Evolutionary conservation across 768 basidiomycete species (phyloP), one percentile per base, ranked within the genome.

Genomic region (Cubamyces sp.): DNA sequence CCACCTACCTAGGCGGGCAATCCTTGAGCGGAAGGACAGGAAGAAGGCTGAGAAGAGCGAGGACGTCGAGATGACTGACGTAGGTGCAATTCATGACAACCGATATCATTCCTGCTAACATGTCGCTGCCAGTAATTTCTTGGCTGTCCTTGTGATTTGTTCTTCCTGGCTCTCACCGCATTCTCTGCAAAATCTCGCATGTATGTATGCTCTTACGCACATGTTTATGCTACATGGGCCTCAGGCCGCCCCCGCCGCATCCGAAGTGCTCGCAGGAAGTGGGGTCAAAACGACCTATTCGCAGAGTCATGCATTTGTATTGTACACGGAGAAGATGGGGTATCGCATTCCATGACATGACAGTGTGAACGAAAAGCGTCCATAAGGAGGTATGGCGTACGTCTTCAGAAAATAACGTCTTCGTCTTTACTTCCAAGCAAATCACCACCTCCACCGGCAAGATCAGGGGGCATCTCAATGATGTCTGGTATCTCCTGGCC

Each of bases 361-460:
- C 37, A 42, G 41, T 26, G 43, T 21, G 41, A 19, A 54, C n/a
- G 26, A 39, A 28, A 47, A 21, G 11, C 46, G 50, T 19, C 16
- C 34, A 39, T 16, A 25, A 40, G 9, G 34, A 34, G 34, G 34
- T 34, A 34, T 60, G 19, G 25, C 40, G 56, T 59, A 42, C 41
- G 41, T 40, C 53, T 16, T 82, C 74, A 97, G 80, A 98, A 98
- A 74, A 98, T 97, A 51, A 98, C 86, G 77, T 98, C 96, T 57
- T 85, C 86, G 71, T 98, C 96, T 74, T 94, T 96, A 66, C 85
- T 90, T 67, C 85, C 88, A 60, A 98, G 78, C 68, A 98, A 79
- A 75, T 96, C 84, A 47, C 77, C 77, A 7, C 79, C 78, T 14
- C 75, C 72, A 21, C 76, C 75, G 14, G 69, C 74, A 34, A 69